Evolutionary conservation across 73 alveolate genomes (phyloP), one percentile per base, ranked within the genome.

Genomic region (Tetrahymena elliotti): DNA sequence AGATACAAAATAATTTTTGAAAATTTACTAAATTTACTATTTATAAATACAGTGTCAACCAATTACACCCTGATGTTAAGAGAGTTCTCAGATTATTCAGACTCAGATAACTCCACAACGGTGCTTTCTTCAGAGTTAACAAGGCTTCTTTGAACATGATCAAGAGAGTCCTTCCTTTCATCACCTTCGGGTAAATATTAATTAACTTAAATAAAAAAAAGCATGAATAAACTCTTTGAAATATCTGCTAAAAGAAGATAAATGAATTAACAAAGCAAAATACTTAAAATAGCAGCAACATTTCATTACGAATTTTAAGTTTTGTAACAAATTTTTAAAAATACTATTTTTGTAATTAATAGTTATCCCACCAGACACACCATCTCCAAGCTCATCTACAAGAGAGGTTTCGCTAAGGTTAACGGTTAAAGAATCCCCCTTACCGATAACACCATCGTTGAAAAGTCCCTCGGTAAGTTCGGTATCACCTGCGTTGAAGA

Each of bases 401-500:
- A 98, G 99, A 98, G 99, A 97, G 99, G 99, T 33, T 97, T 95
- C 96, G 99, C 98, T 54, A 98, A 98, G 97, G 98, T 98, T 93
- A 97, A 97, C 96, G 98, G 98, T 40, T 39, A 97, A 84, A 98
- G 99, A 97, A 96, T 98, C 96, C 99, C 99, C 40, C 96, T 98
- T 93, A 93, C 98, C 53, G 99, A 98, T 97, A 99, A 99, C 97
- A 95, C 93, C 84, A 96, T 98, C 96, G 97, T 99, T 93, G 99
- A 97, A 96, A 94, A 97, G 88, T 96, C 97, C 12, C 98, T 99
- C 93, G 99, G 99, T 83, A 98, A 99, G 97, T 96, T 96, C 93
- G 99, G 99, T 54, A 97, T 98, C 94, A 94, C 97, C 53, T 97
- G 99, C 96, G 97, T 99, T 95, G 99, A 99, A 96, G 99, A 98